Base-by-base conservation (phyloP, 345 rosid species). In the Aethionema arabicum region DNA sequence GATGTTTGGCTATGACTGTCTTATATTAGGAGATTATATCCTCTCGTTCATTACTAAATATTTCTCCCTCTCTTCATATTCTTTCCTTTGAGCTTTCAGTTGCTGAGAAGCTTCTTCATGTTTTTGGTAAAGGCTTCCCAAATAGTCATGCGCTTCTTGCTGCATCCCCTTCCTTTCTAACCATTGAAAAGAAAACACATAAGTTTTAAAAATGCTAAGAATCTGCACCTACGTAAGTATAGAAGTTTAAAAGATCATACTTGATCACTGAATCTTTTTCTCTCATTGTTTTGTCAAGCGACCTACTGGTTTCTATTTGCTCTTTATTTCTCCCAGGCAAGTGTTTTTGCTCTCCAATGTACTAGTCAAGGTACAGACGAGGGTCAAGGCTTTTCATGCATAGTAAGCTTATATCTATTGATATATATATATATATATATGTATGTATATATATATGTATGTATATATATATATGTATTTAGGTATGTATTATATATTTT, bases 261-360 rank as follows among this genome's bases (percentile, higher is more conserved):
- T 40, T 62, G 67, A 76, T 56, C 79, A 85, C 83, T 3, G 69
- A 76, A 57, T 88, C 90, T 61, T 68, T 83, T 59, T 82, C 77
- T n/a, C 11, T 29, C 63, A 83, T 42, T 63, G 57, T 47, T 29
- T 46, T 49, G 40, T 63, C 59, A 36, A 83, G 63, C 52, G 56
- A 55, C 3, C 6, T 11, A 33, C 52, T 72, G 29, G 82, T 79
- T 74, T 86, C 78, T 47, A 79, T 66, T 76, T 67, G 65, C 31
- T 56, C 74, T 86, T 66, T 66, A 91, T 82, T 63, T 88, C 80
- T 37, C 52, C 57, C 56, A 83, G 74, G 41, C 11, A 48, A 46
- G 33, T 32, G 14, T 5, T 51, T 79, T 86, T 85, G 36, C 39
- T 62, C 73, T 80, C 77, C 46, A 88, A 66, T 2, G 87, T 77